phyloP scores from a whole-genome alignment of 1,139 yeast species.

The Saccharomyces hybrid region DNA sequence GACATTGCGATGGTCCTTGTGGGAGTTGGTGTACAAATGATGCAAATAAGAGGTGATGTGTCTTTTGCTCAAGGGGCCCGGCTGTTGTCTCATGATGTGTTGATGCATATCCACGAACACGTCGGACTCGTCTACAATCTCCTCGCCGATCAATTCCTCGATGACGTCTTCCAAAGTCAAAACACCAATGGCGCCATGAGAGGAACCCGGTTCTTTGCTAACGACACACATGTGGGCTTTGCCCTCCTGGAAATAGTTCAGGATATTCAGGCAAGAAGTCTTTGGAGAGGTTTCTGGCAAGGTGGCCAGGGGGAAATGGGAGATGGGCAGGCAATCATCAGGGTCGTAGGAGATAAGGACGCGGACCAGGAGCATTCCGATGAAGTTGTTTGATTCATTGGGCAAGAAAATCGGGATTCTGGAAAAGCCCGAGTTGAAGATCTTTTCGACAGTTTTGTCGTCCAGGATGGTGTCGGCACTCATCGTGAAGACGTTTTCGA shows the following conservation, averaged over 20 bases:
- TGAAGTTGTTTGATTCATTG: conserved; percentile 79
- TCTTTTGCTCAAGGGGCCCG: conserved; percentile 76
- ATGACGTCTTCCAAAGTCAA: conserved; percentile 92
- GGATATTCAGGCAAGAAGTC: conserved; percentile 85
- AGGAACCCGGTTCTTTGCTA: conserved; percentile 78
- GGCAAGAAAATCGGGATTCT: conserved; percentile 95
- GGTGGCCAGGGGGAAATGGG: conserved; percentile 90
- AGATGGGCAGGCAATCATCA: conserved; percentile 87
- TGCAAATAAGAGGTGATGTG: conserved; percentile 64
- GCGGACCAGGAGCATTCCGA: conserved; percentile 90
- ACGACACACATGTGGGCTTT: conserved; percentile 96
- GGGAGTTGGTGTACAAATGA: conserved; percentile 34
- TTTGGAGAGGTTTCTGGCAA: conserved; percentile 89
- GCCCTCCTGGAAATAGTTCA: conserved; percentile 96
- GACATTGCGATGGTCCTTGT: conserved; percentile 6
- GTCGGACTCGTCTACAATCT: conserved; percentile 94
- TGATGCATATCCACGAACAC: conserved; percentile 87
- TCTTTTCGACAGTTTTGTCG: conserved; percentile 78
- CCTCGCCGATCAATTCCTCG: conserved; percentile 96
- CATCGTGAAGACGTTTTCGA: conserved; percentile 83
- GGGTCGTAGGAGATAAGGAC: conserved; percentile 94
- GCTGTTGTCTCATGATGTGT: conserved; percentile 71
- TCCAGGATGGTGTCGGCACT: conserved; percentile 77
- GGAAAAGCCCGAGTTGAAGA: conserved; percentile 88
- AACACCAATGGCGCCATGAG: conserved; percentile 83